phyloP scores from a whole-genome alignment of 1,284 basidiomycete genomes.

The Trichosporon ovoides region DNA sequence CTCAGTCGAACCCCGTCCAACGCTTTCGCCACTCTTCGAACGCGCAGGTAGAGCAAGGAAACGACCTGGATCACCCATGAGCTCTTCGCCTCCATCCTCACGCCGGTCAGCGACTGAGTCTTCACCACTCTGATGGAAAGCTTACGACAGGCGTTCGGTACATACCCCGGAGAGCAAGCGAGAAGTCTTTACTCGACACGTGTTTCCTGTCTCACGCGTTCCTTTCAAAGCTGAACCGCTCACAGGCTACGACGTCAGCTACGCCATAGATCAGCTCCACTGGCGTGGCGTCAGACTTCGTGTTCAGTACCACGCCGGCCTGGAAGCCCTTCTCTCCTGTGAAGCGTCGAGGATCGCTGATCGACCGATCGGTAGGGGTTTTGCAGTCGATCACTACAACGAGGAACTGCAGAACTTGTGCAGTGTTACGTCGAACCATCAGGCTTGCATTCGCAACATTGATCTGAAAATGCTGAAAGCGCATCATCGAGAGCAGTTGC shows the following conservation, averaged over 20 bases:
- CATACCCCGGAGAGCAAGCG: conserved; percentile 1
- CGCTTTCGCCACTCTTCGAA: not conserved
- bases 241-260: conserved; percentile 2
- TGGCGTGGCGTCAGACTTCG: not conserved
- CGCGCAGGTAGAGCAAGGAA: not conserved
- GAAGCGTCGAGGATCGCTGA: not conserved
- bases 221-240: not conserved
- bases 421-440: not conserved
- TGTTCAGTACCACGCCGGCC: conserved; percentile 8
- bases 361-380: not conserved
- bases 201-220: not conserved
- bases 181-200: conserved; percentile 10
- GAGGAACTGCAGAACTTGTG: not conserved
- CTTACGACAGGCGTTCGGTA: not conserved
- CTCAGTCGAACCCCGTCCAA: not conserved
- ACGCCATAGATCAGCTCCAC: not conserved
- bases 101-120: not conserved
- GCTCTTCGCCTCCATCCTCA: not conserved
- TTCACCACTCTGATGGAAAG: not conserved
- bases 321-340: not conserved
- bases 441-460: not conserved
- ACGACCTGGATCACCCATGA: not conserved
- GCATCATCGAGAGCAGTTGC: not conserved
- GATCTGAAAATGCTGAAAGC: not conserved
- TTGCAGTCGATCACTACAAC: not conserved